These are phyloP conservation scores for Puccinia triticina DNA, from an alignment of 1,284 basidiomycete species.

Conservation along the genomic window DNA sequence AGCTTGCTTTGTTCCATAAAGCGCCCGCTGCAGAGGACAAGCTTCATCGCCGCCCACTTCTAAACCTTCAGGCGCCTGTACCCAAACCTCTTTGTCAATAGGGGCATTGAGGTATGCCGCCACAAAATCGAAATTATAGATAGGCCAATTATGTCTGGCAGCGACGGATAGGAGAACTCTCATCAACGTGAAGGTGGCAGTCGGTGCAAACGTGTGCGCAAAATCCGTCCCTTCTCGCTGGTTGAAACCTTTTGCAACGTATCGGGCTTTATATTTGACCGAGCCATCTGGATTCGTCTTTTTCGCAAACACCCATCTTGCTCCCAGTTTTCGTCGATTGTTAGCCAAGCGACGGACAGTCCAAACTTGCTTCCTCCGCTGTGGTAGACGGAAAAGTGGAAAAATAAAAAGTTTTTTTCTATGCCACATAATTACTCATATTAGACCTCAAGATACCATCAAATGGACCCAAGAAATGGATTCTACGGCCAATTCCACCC, in stretches of 20 bases:
- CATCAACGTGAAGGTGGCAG: not conserved
- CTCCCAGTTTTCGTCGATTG: not conserved
- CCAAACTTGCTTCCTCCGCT: not conserved
- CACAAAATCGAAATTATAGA: not conserved
- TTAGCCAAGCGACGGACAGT: not conserved
- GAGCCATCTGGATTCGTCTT: not conserved
- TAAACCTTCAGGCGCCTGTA: not conserved
- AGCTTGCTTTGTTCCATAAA: conserved; percentile 15
- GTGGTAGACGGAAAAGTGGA: no score
- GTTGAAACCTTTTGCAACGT: not conserved
- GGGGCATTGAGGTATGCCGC: not conserved
- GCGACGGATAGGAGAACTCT: not conserved
- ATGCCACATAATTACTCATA: no score
- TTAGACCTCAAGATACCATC: no score
- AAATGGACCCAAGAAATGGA: no score
- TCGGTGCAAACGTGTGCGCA: not conserved
- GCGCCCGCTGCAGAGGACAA: not conserved
- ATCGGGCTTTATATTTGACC: not conserved
- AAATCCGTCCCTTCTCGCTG: not conserved
- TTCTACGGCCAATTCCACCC: no score
- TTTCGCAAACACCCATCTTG: not conserved
- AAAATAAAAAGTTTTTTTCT: no score
- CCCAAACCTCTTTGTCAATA: not conserved
- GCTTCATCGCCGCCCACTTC: not conserved
- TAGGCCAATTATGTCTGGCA: not conserved